phyloP scores from a whole-genome alignment of 106 monocot genomes.

The Allium fistulosum region DNA sequence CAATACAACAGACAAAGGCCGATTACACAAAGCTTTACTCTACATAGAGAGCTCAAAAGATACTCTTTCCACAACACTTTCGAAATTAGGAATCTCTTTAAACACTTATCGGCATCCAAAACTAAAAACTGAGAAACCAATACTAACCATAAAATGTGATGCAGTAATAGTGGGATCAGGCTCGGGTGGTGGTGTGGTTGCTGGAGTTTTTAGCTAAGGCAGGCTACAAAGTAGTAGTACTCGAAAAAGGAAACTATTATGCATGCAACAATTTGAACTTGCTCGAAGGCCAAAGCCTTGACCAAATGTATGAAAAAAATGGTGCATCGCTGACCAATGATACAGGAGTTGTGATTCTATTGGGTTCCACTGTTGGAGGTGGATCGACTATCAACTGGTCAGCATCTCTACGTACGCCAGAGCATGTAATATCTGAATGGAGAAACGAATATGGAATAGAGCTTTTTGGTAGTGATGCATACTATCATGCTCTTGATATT shows the following conservation, averaged over 20 bases:
- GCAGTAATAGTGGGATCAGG: slow-evolving; percentile 56
- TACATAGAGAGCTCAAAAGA: slow-evolving; percentile 6
- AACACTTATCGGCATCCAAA: background rate
- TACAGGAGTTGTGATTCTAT: slow-evolving; percentile 18
- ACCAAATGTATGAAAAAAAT: slow-evolving; percentile 33
- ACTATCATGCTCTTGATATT: slow-evolving; percentile 35
- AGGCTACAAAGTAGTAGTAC: slow-evolving; percentile 52
- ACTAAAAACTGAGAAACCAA: background rate
- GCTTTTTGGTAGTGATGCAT: slow-evolving; percentile 55
- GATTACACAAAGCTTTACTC: slow-evolving; percentile 11
- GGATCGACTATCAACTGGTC: slow-evolving; percentile 62
- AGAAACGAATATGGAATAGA: slow-evolving; percentile 30
- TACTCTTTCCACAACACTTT: slow-evolving; percentile 6
- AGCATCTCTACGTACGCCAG: slow-evolving; percentile 40
- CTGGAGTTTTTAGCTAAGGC: slow-evolving; percentile 36
- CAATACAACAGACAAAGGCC: background rate
- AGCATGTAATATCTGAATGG: slow-evolving; percentile 39
- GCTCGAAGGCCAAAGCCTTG: slow-evolving; percentile 29
- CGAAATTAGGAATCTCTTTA: slow-evolving; percentile 9
- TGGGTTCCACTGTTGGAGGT: slow-evolving; percentile 51
- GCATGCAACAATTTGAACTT: slow-evolving; percentile 16
- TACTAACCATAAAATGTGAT: slow-evolving; percentile 34
- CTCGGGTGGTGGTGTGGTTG: slow-evolving; percentile 47
- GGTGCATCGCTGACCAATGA: slow-evolving; percentile 27
- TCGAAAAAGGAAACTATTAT: slow-evolving; percentile 48